A percentile compares a stretch with the other conserved stretches of the same genome.
Evolutionary conservation across 441 rosid species (phyloP).

Genomic region (California macrophylla): DNA sequence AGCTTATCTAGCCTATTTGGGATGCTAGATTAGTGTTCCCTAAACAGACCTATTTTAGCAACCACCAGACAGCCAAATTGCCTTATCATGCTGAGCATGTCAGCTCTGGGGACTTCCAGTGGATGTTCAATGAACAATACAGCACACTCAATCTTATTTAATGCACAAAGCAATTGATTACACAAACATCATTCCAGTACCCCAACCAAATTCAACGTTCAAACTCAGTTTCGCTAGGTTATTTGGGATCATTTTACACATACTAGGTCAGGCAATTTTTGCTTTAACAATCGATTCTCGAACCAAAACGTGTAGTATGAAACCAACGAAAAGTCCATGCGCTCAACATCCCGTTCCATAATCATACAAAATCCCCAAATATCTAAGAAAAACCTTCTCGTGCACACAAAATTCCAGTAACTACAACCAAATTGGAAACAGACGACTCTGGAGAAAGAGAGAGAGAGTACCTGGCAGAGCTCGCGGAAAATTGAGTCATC

Average conservation of each 20-base stretch:
- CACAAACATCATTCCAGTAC: not conserved
- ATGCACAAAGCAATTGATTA: not conserved
- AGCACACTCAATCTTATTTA: not conserved
- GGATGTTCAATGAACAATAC: not conserved
- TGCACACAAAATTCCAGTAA: not conserved
- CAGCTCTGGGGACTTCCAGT: not conserved
- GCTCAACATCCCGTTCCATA: not conserved
- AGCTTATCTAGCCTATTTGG: slow-evolving; percentile 4
- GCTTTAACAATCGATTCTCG: not conserved
- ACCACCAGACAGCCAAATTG: not conserved
- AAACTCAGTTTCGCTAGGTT: not conserved
- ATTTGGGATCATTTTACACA: not conserved
- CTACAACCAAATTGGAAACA: not conserved
- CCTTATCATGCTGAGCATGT: not conserved
- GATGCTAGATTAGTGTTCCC: slow-evolving; percentile 1
- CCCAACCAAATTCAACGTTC: not conserved
- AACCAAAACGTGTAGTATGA: not conserved
- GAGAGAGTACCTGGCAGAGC: slow-evolving; percentile 48
- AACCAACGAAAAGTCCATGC: not conserved
- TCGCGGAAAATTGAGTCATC: slow-evolving; percentile 46
- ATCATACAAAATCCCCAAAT: not conserved
- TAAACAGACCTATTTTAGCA: not conserved
- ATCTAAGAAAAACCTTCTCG: not conserved
- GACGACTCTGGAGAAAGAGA: not conserved
- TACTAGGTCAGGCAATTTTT: not conserved